Evolutionary conservation across 2,329 filamentous ascomycete species (phyloP).

Genomic region (Aspergillus fructus): DNA sequence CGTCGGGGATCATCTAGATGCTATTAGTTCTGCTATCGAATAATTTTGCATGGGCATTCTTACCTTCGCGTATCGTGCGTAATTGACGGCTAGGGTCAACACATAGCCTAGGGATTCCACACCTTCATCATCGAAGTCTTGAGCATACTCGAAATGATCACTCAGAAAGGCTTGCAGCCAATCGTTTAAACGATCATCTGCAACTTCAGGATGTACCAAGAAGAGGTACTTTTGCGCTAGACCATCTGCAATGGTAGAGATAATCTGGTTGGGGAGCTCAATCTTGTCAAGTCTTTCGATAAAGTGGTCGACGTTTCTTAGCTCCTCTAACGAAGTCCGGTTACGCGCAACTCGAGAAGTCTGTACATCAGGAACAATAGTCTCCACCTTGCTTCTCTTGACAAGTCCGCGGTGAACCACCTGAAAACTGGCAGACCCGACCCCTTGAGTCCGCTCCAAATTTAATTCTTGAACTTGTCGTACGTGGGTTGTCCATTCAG

Average conservation of each 20-base stretch:
- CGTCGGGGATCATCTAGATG: conserved; percentile 32
- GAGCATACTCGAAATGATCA: conserved; percentile 35
- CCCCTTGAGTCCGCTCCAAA: conserved; percentile 41
- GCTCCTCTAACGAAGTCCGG: conserved; percentile 66
- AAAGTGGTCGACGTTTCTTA: conserved; percentile 69
- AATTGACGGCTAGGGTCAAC: conserved; percentile 32
- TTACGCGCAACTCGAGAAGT: conserved; percentile 70
- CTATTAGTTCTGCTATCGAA: conserved; percentile 5
- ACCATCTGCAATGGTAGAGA: conserved; percentile 72
- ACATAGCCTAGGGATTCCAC: conserved; percentile 37
- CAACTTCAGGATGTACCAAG: conserved; percentile 58
- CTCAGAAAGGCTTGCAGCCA: conserved; percentile 41
- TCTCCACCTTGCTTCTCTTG: conserved; percentile 51
- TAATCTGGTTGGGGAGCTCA: conserved; percentile 77
- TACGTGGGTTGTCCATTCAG: conserved; percentile 69
- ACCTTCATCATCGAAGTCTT: conserved; percentile 49
- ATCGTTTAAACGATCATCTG: conserved; percentile 40
- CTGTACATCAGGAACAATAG: conserved; percentile 66
- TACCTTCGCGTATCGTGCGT: conserved; percentile 42
- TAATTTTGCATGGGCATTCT: neutral
- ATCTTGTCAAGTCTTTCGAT: conserved; percentile 73
- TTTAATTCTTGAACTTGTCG: conserved; percentile 64
- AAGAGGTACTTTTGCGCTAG: conserved; percentile 74
- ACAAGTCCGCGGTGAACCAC: conserved; percentile 56
- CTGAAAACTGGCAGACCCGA: conserved; percentile 59